Evolutionary conservation across 1,284 basidiomycete genomes (phyloP).

Genomic region (Hymenochaete sp.): DNA sequence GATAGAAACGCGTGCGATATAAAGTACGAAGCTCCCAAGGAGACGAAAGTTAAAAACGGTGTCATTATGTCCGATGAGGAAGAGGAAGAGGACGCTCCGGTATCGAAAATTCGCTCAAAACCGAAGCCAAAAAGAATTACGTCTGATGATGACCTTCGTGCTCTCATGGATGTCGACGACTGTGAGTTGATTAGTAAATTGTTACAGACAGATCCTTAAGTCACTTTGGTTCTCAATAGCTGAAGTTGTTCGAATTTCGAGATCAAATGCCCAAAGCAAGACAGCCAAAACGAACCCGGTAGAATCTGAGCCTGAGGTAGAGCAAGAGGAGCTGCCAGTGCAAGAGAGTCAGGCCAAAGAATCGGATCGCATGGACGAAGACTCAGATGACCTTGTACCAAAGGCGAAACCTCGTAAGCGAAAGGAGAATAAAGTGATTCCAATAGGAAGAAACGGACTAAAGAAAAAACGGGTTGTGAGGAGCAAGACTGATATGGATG

Average conservation of each 20-base stretch:
- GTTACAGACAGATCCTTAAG: slow-evolving; percentile 1
- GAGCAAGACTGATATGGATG: slow-evolving; percentile 45
- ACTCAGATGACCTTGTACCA: slow-evolving; percentile 27
- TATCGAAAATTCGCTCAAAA: slow-evolving; percentile 21
- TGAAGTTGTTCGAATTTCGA: slow-evolving; percentile 38
- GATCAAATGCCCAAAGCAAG: too few species aligned
- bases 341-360: slow-evolving; percentile 6
- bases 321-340: not conserved
- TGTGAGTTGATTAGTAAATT: slow-evolving; percentile 30
- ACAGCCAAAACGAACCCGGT: too few species aligned
- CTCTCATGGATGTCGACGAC: slow-evolving; percentile 73
- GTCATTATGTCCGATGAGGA: slow-evolving; percentile 54
- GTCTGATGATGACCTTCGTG: slow-evolving; percentile 35
- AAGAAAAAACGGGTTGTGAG: slow-evolving; percentile 61
- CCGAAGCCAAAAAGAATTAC: slow-evolving; percentile 24
- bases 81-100: slow-evolving; percentile 27
- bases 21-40: slow-evolving; percentile 9
- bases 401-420: slow-evolving; percentile 42
- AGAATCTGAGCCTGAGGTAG: not conserved
- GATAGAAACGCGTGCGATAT: too few species aligned
- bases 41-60: slow-evolving; percentile 34
- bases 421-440: slow-evolving; percentile 52
- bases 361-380: slow-evolving; percentile 27
- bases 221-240: slow-evolving; percentile 27
- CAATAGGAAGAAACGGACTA: slow-evolving; percentile 61